Percentiles rank a stretch among this genome's conserved stretches.
These are phyloP conservation scores for Stereocaulon alpinum DNA, from an alignment of 495 filamentous ascomycete genomes.

Conservation along the genomic window DNA sequence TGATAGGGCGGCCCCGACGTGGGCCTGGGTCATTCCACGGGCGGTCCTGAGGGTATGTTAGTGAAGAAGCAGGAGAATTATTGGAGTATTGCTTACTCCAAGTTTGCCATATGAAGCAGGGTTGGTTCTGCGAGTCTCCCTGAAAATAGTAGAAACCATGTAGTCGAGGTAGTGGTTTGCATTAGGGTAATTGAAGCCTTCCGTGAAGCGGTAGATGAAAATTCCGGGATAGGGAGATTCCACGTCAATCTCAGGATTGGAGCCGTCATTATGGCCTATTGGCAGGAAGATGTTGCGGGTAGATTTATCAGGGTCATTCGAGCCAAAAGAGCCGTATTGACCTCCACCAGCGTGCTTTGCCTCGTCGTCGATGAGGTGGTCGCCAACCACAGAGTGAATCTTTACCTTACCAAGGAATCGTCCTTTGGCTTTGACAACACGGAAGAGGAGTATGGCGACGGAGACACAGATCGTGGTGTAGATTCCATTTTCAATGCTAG, in stretches of 20 bases:
- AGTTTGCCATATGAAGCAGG: conserved; percentile 46
- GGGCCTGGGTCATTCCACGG: conserved; percentile 96
- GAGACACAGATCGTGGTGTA: conserved; percentile 75
- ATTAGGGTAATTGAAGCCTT: conserved; percentile 96
- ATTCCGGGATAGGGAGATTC: conserved; percentile 80
- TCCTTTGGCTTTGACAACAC: conserved; percentile 74
- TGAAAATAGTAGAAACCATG: conserved; percentile 63
- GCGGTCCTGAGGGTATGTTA: conserved; percentile 45
- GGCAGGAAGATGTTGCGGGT: conserved; percentile 80
- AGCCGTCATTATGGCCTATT: conserved; percentile 75
- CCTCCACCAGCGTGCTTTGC: conserved; percentile 47
- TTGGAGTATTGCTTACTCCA: conserved; percentile 36
- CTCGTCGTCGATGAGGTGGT: conserved; percentile 59
- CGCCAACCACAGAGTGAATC: conserved; percentile 81
- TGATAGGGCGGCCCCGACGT: conserved; percentile 42
- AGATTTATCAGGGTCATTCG: conserved; percentile 25
- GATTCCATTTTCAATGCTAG: conserved; percentile 82
- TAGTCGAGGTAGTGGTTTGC: conserved; percentile 83
- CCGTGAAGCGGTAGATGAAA: conserved; percentile 95
- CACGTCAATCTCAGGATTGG: conserved; percentile 75
- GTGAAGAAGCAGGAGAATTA: neutral
- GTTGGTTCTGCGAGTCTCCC: conserved; percentile 68
- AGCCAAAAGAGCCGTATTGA: conserved; percentile 21
- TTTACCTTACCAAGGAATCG: conserved; percentile 83
- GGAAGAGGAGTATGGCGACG: conserved; percentile 69